Conservation (phyloP, 768 basidiomycete genomes). For the Phlebiopsis gigantea region DNA sequence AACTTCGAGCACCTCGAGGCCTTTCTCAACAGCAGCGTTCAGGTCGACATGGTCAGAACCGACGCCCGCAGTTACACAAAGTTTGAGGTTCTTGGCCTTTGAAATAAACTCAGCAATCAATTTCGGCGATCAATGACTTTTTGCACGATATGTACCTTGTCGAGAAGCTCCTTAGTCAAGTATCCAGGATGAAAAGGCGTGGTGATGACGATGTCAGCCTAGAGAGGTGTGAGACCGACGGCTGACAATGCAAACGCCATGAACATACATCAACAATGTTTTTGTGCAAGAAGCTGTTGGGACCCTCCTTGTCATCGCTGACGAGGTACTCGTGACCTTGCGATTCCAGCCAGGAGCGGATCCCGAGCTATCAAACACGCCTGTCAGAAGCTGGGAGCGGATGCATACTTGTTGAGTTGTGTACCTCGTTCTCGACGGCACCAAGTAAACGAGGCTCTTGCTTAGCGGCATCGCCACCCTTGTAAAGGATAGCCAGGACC, state of each 20-base stretch:
- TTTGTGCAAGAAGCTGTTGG: constrained; percentile 77
- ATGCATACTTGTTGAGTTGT: neutral
- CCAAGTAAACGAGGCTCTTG: constrained; percentile 75
- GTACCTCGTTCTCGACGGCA: constrained; percentile 73
- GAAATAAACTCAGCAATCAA: neutral
- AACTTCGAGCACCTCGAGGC: constrained; percentile 64
- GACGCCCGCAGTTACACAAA: constrained; percentile 88
- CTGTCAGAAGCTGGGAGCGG: constrained; percentile 1
- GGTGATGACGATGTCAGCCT: constrained; percentile 79
- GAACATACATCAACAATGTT: constrained; percentile 68
- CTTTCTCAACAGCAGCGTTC: constrained; percentile 76
- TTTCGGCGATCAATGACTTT: neutral
- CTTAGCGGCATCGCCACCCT: constrained; percentile 57
- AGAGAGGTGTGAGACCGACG: constrained; percentile 1
- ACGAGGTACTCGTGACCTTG: constrained; percentile 76
- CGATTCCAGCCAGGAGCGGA: constrained; percentile 61
- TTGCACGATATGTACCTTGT: constrained; percentile 42
- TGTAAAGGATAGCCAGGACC: constrained; percentile 73
- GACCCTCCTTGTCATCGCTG: constrained; percentile 79
- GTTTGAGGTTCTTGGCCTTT: constrained; percentile 83
- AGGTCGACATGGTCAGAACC: constrained; percentile 90
- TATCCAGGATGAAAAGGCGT: constrained; percentile 88
- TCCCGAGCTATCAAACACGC: constrained; percentile 51
- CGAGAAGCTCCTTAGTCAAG: constrained; percentile 65
- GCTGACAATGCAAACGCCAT: constrained; percentile 1